Base-by-base conservation (phyloP, 2,329 filamentous ascomycete genomes). In the Paraphoma chrysanthemicola region DNA sequence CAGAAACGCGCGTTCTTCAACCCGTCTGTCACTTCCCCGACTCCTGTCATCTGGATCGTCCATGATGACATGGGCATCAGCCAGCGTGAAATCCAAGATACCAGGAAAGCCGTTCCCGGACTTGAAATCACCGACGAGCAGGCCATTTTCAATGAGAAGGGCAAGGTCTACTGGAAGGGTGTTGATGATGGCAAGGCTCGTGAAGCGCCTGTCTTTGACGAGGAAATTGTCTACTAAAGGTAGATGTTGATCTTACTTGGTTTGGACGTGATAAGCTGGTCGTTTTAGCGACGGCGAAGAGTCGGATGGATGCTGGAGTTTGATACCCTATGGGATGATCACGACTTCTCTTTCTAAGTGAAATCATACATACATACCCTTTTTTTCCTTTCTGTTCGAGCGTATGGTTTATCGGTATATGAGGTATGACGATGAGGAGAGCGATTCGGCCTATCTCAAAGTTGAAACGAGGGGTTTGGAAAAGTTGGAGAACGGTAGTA, bases 11-110 rank as follows among this genome's bases (percentile, higher is more conserved):
- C 80, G 4, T 83, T 76, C 63, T 71, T 78, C 48, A 76, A 80
- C 47, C 80, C 80, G 1, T 78, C 77, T 0, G 72, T 83, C 36
- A 80, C 74, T 0, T 74, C 71, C 14, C 74, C 78, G 47, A 78
- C 75, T 1, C 80, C 80, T 2, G 75, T 77, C 12, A 55, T 82
- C 12, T 83, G 81, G 81, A 78, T 82, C 16, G 78, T 79, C 0
- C 67, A 67, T 12, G 81, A 83, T 56, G 72, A 74, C 12, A 72
- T 79, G 67, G 79, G 80, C 3, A 76, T 81, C 9, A 76, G 72
- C 3, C 71, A 72, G 58, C 71, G 79, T 43, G 79, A 82, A 60
- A 77, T 81, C 16, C 59, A 67, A 42, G 72, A 79, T 39, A 78
- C 78, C 28, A 72, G 72, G 51, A 77, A 77, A 53, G 72, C 71